These are phyloP conservation scores for Patellaria atrata DNA, from an alignment of 495 filamentous ascomycete species.

Conservation along the genomic window DNA sequence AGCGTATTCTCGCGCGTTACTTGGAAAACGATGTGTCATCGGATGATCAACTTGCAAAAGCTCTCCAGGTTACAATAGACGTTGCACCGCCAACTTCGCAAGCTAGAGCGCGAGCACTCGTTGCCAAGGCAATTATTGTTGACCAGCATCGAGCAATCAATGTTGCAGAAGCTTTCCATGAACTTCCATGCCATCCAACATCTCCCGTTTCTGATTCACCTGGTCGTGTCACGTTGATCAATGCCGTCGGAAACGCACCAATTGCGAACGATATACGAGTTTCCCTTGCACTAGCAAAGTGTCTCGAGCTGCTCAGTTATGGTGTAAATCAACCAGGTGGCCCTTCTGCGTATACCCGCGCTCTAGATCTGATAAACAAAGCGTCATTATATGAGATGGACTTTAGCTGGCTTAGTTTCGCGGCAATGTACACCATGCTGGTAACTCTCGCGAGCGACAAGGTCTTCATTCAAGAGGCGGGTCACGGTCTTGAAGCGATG, in stretches of 20 bases:
- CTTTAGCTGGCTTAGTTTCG: slow-evolving; percentile 65
- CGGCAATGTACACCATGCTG: too few relatives aligned
- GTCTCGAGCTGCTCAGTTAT: slow-evolving; percentile 55
- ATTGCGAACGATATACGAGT: slow-evolving; percentile 50
- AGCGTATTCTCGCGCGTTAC: slow-evolving; percentile 49
- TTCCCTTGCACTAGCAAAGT: slow-evolving; percentile 70
- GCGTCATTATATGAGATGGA: slow-evolving; percentile 14
- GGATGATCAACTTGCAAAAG: neutral
- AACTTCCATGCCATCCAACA: slow-evolving; percentile 31
- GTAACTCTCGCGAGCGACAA: slow-evolving; percentile 61
- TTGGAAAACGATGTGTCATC: slow-evolving; percentile 27
- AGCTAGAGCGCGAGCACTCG: slow-evolving; percentile 61
- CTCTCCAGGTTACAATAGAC: slow-evolving; percentile 23
- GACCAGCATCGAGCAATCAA: slow-evolving; percentile 37
- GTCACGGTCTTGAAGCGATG: slow-evolving; percentile 21
- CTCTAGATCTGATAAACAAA: slow-evolving; percentile 19
- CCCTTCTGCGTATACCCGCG: slow-evolving; percentile 8
- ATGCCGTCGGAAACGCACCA: slow-evolving; percentile 20
- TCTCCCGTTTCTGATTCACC: too few relatives aligned
- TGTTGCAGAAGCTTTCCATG: slow-evolving; percentile 39
- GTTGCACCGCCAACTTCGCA: slow-evolving; percentile 66
- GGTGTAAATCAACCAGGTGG: slow-evolving; percentile 27
- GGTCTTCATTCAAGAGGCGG: slow-evolving; percentile 37
- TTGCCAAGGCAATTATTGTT: slow-evolving; percentile 49
- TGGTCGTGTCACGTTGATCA: slow-evolving; percentile 12